Conservation (phyloP, 495 filamentous ascomycete species). For the Trichoderma orchidacearum region DNA sequence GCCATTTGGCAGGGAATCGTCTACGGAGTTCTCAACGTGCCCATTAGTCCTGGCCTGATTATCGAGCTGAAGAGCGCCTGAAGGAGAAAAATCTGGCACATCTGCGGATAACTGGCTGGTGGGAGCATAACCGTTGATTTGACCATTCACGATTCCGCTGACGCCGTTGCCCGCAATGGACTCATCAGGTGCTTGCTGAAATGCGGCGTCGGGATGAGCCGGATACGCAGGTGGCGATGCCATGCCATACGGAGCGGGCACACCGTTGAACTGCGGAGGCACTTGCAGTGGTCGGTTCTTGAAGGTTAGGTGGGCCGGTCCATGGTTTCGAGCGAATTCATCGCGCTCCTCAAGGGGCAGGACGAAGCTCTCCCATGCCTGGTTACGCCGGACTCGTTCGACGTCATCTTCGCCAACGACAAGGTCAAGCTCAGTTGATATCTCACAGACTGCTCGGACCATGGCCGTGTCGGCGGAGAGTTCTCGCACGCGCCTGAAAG, state of each 20-base stretch:
- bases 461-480: conserved; percentile 57
- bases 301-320: conserved; percentile 14
- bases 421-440: conserved; percentile 58
- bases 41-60: background rate
- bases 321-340: conserved; percentile 24
- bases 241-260: conserved; percentile 15
- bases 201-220: background rate
- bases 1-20: conserved; percentile 18
- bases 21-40: conserved; percentile 28
- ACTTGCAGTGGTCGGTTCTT: conserved; percentile 1
- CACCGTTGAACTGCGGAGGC: conserved; percentile 5
- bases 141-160: conserved; percentile 28
- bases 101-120: conserved; percentile 56
- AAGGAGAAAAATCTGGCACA: conserved; percentile 66
- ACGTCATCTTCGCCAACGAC: conserved; percentile 54
- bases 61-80: conserved; percentile 5
- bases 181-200: background rate
- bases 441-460: conserved; percentile 57
- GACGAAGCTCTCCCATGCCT: conserved; percentile 75
- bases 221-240: conserved; percentile 6
- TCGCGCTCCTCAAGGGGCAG: conserved; percentile 41
- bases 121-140: conserved; percentile 23
- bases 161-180: background rate
- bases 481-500: conserved; percentile 71
- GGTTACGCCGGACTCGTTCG: conserved; percentile 63